Evolutionary conservation across 2,329 filamentous ascomycete genomes (phyloP), one percentile per base, ranked within the genome.

Genomic region (Trichoderma hamatum): DNA sequence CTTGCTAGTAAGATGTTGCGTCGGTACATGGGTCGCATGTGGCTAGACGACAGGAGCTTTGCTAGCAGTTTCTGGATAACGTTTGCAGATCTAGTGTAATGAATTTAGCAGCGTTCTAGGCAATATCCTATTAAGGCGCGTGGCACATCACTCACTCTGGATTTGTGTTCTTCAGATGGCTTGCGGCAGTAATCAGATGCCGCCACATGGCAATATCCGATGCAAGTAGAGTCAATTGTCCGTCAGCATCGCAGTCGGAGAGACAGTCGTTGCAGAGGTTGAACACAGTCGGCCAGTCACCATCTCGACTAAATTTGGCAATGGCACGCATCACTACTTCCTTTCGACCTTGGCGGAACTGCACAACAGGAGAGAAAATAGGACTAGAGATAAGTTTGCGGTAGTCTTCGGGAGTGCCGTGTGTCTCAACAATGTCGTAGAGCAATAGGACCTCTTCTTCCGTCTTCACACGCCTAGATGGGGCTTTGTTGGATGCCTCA

Each of bases 361-460:
- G 83, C 24, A 74, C 74, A 3, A 83, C 72, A 0, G 83, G 84
- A 0, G 80, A 81, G 10, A 84, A 79, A 0, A 79, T 72, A 0
- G 80, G 76, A 54, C 82, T 82, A 3, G 73, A 68, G 0, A 83
- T 73, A 9, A 82, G 76, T 46, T 81, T 80, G 1, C 80, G 70
- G 69, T 80, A 82, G 54, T 84, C 83, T 0, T 79, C 80, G 0
- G 76, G 73, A 1, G 78, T 79, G 0, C 82, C 84, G 11, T 85
- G 82, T 4, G 78, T 78, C 34, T 81, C 79, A 0, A 84, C 74
- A 26, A 86, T 79, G 1, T 82, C 79, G 70, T 85, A 86, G 21
- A 85, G 80, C 2, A 87, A 78, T 0, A 84, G 77, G 2, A 84
- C 80, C 70, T 87, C 85, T 69, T 87, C 83, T 70, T 86, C 85